Conservation (phyloP, 345 rosid genomes). For the Fremontodendron californicum region DNA sequence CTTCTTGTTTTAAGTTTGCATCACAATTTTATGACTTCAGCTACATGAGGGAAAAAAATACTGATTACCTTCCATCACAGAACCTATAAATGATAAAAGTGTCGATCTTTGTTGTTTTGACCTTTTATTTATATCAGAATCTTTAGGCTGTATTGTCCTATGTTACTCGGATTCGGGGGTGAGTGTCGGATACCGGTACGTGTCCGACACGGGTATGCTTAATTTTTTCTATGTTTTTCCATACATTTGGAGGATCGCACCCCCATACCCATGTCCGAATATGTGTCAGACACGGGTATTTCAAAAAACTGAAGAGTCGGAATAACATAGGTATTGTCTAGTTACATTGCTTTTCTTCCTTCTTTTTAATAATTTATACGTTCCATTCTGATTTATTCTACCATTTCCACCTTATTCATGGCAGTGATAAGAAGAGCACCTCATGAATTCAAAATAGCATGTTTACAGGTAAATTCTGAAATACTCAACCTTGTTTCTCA, state of each 20-base stretch:
- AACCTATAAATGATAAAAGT: neutral
- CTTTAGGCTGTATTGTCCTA: neutral
- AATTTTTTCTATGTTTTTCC: too few relatives aligned
- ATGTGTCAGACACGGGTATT: too few relatives aligned
- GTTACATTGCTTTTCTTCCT: neutral
- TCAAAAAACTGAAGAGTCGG: too few relatives aligned
- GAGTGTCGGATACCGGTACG: too few relatives aligned
- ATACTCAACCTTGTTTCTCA: neutral
- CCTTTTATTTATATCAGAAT: neutral
- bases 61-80: neutral
- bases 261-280: too few relatives aligned
- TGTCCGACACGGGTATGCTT: too few relatives aligned
- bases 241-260: too few relatives aligned
- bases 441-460: constrained; percentile 92
- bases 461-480: constrained; percentile 62
- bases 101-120: neutral
- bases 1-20: neutral
- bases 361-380: neutral
- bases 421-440: constrained; percentile 93
- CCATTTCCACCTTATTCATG: constrained; percentile 15
- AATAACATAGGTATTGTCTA: too few relatives aligned
- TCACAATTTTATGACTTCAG: neutral
- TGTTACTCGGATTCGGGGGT: too few relatives aligned
- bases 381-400: constrained; percentile 12
- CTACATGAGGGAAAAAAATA: neutral